These are phyloP conservation scores for Thraustochytrium sp. DNA, from an alignment of 352 stramenopile genomes.

Conservation along the genomic window DNA sequence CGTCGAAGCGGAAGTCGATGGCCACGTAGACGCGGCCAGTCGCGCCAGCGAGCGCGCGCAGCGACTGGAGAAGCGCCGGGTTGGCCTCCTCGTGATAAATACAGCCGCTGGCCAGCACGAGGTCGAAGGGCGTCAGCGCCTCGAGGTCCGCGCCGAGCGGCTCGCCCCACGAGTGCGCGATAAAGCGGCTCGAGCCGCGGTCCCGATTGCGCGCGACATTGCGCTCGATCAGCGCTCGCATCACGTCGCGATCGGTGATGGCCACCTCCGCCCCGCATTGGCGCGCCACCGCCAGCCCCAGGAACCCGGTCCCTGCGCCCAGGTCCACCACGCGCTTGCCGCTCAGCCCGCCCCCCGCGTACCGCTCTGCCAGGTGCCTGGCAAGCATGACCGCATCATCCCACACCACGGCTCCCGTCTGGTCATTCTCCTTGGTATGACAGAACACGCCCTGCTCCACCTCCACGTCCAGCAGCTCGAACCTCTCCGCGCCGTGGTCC, in stretches of 20 bases:
- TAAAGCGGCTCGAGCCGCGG: not conserved
- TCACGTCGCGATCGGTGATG: constrained; percentile 36
- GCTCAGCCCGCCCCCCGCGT: not conserved
- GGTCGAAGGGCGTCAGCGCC: not conserved
- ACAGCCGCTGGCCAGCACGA: constrained; percentile 31
- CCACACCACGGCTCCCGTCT: constrained; percentile 44
- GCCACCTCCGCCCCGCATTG: not conserved
- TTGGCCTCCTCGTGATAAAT: constrained; percentile 44
- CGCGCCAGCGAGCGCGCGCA: not conserved
- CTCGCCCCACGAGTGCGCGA: constrained; percentile 12
- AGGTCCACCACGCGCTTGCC: constrained; percentile 33
- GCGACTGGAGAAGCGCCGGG: not conserved
- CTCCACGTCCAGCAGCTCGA: constrained; percentile 4
- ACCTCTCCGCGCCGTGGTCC: not conserved
- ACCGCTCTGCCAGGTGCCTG: not conserved
- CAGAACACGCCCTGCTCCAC: constrained; percentile 31
- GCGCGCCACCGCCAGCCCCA: constrained; percentile 5
- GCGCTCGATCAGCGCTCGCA: not conserved
- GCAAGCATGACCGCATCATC: constrained; percentile 40
- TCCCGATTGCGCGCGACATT: not conserved
- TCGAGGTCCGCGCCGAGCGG: not conserved
- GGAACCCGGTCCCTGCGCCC: constrained; percentile 23
- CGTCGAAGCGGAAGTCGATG: constrained; percentile 42
- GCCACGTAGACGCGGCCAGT: constrained; percentile 16
- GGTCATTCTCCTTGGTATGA: constrained; percentile 41